Percentiles rank a stretch among this genome's conserved stretches.
Evolutionary conservation across 441 rosid species (phyloP).

Genomic region (Gossypium trilobum): DNA sequence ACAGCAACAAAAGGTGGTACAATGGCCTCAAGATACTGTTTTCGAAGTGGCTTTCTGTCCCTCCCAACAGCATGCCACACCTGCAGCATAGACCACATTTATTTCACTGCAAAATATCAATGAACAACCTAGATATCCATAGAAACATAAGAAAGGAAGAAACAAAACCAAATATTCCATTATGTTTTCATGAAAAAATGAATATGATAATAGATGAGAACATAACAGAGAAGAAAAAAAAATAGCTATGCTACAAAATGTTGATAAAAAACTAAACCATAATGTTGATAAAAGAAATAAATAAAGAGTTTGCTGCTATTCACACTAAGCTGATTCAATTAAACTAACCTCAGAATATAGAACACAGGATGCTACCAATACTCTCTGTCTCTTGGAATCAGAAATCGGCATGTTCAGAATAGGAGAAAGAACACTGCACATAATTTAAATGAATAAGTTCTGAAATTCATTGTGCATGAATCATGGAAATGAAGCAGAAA

Average conservation of each 20-base stretch:
- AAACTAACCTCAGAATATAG: slow-evolving; percentile 97
- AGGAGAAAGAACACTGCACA: slow-evolving; percentile 91
- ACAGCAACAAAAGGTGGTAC: slow-evolving; percentile 96
- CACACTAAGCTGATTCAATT: slow-evolving; percentile 16
- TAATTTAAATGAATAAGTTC: slow-evolving; percentile 23
- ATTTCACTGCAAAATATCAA: slow-evolving; percentile 23
- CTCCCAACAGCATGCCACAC: slow-evolving; percentile 93
- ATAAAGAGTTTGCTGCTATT: background rate
- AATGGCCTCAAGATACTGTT: slow-evolving; percentile 86
- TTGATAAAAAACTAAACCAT: background rate
- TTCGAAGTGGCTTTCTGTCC: slow-evolving; percentile 79
- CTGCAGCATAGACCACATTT: slow-evolving; percentile 33
- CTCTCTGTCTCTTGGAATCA: slow-evolving; percentile 96
- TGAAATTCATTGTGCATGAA: slow-evolving; percentile 19
- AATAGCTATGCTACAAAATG: slow-evolving; percentile 3
- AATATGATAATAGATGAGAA: slow-evolving; percentile 18
- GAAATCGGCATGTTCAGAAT: slow-evolving; percentile 94
- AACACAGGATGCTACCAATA: slow-evolving; percentile 94
- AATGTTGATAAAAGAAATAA: background rate
- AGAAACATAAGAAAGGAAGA: slow-evolving; percentile 17
- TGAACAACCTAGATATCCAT: slow-evolving; percentile 17
- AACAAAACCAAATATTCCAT: background rate
- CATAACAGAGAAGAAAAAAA: slow-evolving; percentile 10
- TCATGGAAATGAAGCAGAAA: background rate
- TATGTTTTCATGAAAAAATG: slow-evolving; percentile 15